phyloP scores from a whole-genome alignment of 2,329 filamentous ascomycete species.

The Cladosporium phlei region DNA sequence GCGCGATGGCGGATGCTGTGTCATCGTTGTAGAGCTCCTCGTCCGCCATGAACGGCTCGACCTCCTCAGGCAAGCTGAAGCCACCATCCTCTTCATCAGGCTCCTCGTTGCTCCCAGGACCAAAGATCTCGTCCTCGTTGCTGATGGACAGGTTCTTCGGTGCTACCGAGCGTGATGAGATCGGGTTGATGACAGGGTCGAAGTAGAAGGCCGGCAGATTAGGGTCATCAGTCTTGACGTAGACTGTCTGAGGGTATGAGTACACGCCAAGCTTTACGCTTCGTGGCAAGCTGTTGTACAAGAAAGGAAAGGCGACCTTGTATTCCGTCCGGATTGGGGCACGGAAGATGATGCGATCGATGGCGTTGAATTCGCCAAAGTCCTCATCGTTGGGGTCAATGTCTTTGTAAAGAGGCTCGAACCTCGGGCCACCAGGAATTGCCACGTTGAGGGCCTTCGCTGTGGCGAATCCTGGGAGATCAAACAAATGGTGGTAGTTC shows the following conservation, averaged over 20 bases:
- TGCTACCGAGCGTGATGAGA: conserved; percentile 88
- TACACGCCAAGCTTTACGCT: conserved; percentile 94
- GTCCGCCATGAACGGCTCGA: conserved; percentile 84
- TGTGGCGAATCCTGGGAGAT: conserved; percentile 88
- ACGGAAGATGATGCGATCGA: conserved; percentile 98
- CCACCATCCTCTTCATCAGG: conserved; percentile 50
- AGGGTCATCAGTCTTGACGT: conserved; percentile 79
- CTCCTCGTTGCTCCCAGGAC: conserved; percentile 72
- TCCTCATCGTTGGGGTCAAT: conserved; percentile 98
- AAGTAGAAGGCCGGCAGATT: conserved; percentile 95
- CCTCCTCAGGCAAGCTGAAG: conserved; percentile 73
- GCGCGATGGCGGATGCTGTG: conserved; percentile 81
- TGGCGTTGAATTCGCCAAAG: conserved; percentile 98
- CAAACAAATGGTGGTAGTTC: conserved; percentile 98
- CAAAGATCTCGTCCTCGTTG: conserved; percentile 92
- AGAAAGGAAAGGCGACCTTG: conserved; percentile 84
- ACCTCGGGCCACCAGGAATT: conserved; percentile 92
- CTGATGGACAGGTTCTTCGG: conserved; percentile 89
- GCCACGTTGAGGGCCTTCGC: conserved; percentile 96
- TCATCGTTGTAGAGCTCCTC: conserved; percentile 86
- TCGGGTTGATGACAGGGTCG: conserved; percentile 95
- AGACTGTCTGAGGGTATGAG: conserved; percentile 88
- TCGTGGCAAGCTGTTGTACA: conserved; percentile 93
- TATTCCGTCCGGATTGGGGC: conserved; percentile 93
- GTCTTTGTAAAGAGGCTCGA: conserved; percentile 96